Evolutionary conservation across 2,329 filamentous ascomycete species (phyloP).

Genomic region (Phialocephala subalpina): DNA sequence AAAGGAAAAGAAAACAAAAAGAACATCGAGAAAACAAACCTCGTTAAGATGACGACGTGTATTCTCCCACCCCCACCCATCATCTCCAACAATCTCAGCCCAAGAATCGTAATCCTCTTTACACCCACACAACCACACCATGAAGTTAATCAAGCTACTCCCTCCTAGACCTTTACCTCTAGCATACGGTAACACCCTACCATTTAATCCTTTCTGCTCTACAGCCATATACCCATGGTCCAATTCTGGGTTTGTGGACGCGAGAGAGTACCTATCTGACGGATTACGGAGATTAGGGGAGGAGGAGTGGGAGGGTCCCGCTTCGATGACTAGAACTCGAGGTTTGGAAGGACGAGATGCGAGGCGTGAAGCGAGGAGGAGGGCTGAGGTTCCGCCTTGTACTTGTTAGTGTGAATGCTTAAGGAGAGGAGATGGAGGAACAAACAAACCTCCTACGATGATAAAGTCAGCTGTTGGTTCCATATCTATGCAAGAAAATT

Average conservation of each 20-base stretch:
- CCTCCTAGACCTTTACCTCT: constrained; percentile 49
- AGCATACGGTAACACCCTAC: constrained; percentile 36
- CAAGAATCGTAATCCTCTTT: constrained; percentile 68
- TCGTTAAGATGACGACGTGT: constrained; percentile 16
- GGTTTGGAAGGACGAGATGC: constrained; percentile 55
- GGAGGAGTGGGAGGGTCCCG: constrained; percentile 49
- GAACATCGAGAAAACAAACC: no score
- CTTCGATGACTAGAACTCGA: constrained; percentile 66
- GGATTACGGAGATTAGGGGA: constrained; percentile 43
- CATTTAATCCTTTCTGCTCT: constrained; percentile 31
- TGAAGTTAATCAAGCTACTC: constrained; percentile 48
- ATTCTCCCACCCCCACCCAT: constrained; percentile 61
- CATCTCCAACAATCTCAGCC: constrained; percentile 62
- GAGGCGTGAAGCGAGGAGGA: constrained; percentile 60
- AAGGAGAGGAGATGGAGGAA: neutral
- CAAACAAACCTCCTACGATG: constrained; percentile 31
- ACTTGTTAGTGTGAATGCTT: neutral
- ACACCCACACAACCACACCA: constrained; percentile 60
- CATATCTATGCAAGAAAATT: no score
- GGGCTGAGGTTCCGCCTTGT: constrained; percentile 66
- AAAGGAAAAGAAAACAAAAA: no score
- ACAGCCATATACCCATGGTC: constrained; percentile 31
- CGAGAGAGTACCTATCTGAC: constrained; percentile 58
- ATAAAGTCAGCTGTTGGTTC: constrained; percentile 23
- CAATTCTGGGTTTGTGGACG: constrained; percentile 46